Evolutionary conservation across 2,329 filamentous ascomycete species (phyloP).

Genomic region (Neofusicoccum sp.): DNA sequence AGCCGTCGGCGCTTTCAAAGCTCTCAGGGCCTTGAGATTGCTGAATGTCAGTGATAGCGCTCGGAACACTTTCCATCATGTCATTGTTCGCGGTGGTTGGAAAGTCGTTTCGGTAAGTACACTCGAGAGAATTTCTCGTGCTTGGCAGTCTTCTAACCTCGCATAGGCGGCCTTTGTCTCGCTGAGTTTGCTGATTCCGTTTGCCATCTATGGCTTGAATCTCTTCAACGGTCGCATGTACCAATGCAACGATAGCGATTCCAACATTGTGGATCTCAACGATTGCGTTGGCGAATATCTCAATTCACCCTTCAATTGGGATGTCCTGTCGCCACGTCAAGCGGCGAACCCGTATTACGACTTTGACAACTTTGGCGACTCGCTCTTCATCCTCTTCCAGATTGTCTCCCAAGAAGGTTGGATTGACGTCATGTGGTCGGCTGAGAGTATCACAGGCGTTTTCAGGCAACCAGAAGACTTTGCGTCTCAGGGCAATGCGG

Average conservation of each 20-base stretch:
- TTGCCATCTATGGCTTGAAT: slow-evolving; percentile 93
- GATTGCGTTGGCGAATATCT: slow-evolving; percentile 84
- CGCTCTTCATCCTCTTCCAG: slow-evolving; percentile 94
- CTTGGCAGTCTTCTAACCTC: too few relatives aligned
- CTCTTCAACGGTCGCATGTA: slow-evolving; percentile 83
- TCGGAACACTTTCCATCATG: slow-evolving; percentile 91
- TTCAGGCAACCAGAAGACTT: slow-evolving; percentile 70
- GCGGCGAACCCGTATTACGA: slow-evolving; percentile 80
- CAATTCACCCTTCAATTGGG: slow-evolving; percentile 77
- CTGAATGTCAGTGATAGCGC: slow-evolving; percentile 96
- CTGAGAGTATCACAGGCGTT: slow-evolving; percentile 75
- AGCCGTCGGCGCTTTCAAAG: slow-evolving; percentile 95
- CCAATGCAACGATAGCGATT: slow-evolving; percentile 70
- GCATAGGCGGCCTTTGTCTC: slow-evolving; percentile 93
- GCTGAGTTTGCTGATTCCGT: slow-evolving; percentile 88
- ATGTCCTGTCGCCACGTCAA: slow-evolving; percentile 76
- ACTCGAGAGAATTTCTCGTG: slow-evolving; percentile 49
- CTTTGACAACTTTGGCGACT: slow-evolving; percentile 92
- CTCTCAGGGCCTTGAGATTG: slow-evolving; percentile 81
- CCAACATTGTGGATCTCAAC: slow-evolving; percentile 57
- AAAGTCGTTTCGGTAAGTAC: slow-evolving; percentile 94
- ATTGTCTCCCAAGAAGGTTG: slow-evolving; percentile 99
- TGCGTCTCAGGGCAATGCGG: slow-evolving; percentile 74
- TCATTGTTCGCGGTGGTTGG: slow-evolving; percentile 91
- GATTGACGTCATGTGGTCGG: slow-evolving; percentile 86